These are phyloP conservation scores for Zostera marina DNA, from an alignment of 116 monocot genomes.

Conservation along the genomic window DNA sequence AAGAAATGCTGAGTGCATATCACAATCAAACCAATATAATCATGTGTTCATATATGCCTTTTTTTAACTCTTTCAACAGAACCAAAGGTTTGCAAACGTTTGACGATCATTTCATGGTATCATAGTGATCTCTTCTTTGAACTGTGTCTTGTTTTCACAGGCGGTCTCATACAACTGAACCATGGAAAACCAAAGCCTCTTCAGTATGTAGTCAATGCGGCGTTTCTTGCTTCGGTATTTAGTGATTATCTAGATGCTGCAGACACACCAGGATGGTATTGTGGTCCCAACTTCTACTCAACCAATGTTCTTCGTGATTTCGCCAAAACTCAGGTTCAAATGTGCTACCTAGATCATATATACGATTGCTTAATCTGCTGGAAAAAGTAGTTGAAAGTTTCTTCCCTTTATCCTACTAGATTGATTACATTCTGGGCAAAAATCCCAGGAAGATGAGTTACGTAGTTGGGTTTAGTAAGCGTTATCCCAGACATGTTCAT, in stretches of 20 bases:
- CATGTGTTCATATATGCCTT: conserved; percentile 43
- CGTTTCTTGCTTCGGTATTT: conserved; percentile 25
- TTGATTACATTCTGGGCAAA: conserved; percentile 19
- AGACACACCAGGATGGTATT: conserved; percentile 28
- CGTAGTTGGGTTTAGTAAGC: conserved; percentile 19
- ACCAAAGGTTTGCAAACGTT: conserved; percentile 26
- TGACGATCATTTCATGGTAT: too few relatives aligned
- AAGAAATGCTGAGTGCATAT: conserved; percentile 40
- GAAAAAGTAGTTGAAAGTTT: too few relatives aligned
- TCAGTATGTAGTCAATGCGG: conserved; percentile 32
- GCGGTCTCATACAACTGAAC: conserved; percentile 34
- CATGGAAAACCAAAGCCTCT: conserved; percentile 33
- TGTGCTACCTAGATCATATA: not conserved
- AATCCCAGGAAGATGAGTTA: conserved; percentile 23
- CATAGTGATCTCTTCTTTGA: not conserved
- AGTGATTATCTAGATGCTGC: conserved; percentile 36
- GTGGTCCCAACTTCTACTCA: conserved; percentile 31
- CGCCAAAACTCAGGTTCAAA: conserved; percentile 14
- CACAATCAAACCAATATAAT: conserved; percentile 27
- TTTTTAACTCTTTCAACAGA: conserved; percentile 47
- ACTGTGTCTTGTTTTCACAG: conserved; percentile 3
- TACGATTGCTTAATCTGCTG: not conserved
- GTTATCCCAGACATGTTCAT: conserved; percentile 23
- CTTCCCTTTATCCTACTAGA: conserved; percentile 11
- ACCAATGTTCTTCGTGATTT: conserved; percentile 15